Evolutionary conservation across 2,329 filamentous ascomycete genomes (phyloP), one percentile per base, ranked within the genome.

Genomic region (Fusarium euwallaceae): DNA sequence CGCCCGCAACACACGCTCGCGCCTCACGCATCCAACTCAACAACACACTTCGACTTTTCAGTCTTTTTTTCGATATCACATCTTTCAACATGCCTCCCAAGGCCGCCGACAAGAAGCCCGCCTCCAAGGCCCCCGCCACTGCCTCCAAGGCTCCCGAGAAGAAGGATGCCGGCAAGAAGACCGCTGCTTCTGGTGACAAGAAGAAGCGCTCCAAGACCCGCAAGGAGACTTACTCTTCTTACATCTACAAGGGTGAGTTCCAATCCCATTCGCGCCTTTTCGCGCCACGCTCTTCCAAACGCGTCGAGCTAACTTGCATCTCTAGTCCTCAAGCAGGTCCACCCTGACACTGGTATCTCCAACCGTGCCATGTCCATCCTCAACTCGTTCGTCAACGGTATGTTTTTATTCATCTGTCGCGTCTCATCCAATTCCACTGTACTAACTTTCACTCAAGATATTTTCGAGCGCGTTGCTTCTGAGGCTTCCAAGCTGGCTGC

Each of bases 91-190:
- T 98, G 97, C 91, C 97, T 89, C 96, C 97, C 85, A 98, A 98
- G 91, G 93, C 94, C 84, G 96, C 96, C 84, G 94, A 97, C 89
- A 98, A 98, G 95, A 98, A 98, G 92, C 95, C 96, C 88, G 96
- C 94, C 89, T 91, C 95, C 88, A 98, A 98, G 95, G 96, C 96
- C 81, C 95, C 96, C 71, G 94, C 88, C 63, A 89, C 93, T 83
- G 89, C 89, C 78, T 89, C 88, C 80, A 91, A 91, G 88, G 89
- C 88, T 75, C 89, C 89, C 68, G 95, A 98, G 92, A 98, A 98
- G 94, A 98, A 98, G 93, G 96, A 98, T 88, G 97, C 96, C 78
- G 97, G 96, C 90, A 99, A 99, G 94, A 99, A 98, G 94, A 98
- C 97, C 60, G 95, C 96, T 71, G 92, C 95, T 73, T 92, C 94